Evolutionary conservation across 306 rosid genomes (phyloP).

Genomic region (Medicago arabica): DNA sequence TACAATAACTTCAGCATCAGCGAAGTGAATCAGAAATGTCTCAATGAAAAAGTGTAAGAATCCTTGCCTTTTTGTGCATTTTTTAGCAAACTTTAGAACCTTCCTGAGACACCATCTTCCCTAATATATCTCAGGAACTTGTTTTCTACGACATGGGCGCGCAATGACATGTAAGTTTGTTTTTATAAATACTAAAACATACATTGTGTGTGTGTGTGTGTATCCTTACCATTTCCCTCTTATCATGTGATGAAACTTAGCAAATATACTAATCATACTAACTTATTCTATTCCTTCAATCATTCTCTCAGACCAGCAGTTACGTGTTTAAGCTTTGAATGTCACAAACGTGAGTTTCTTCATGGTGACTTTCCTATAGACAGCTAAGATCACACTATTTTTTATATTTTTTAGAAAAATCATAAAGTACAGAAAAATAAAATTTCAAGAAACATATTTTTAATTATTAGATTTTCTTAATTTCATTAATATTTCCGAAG

Average conservation of each 20-base stretch:
- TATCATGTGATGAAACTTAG: not conserved
- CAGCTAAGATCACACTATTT: not conserved
- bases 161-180: constrained; percentile 44
- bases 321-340: constrained; percentile 49
- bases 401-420: no score
- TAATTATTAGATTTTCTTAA: no score
- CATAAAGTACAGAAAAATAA: no score
- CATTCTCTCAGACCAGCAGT: constrained; percentile 46
- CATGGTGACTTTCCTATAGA: no score
- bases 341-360: constrained; percentile 49
- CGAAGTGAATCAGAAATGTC: constrained; percentile 41
- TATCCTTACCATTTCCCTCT: no score
- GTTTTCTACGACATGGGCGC: constrained; percentile 10
- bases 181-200: not conserved
- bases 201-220: not conserved
- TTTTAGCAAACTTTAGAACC: not conserved
- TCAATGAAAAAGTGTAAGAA: constrained; percentile 52
- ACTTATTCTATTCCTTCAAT: constrained; percentile 26
- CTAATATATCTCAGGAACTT: constrained; percentile 36
- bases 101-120: constrained; percentile 13
- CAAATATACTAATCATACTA: constrained; percentile 16
- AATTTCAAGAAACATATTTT: no score
- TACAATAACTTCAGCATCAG: constrained; percentile 56
- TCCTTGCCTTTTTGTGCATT: not conserved
- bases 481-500: no score